Evolutionary conservation across 2,329 filamentous ascomycete species (phyloP), one percentile per base, ranked within the genome.

Genomic region (Talaromyces rugulosus): DNA sequence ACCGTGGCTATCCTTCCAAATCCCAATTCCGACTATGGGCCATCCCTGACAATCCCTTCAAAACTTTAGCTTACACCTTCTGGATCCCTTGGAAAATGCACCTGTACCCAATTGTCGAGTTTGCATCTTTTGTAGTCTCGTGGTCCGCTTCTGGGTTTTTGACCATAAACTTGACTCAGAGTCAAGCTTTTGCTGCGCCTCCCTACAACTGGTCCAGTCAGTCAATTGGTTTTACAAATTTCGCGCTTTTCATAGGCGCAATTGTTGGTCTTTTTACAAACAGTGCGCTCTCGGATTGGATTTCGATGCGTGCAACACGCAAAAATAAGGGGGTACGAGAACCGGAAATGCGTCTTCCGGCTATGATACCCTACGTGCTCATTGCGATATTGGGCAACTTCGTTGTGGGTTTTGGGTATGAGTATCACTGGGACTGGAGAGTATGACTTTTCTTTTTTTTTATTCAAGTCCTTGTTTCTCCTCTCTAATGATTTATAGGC

Each of bases 41-140:
- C 63, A 69, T 77, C 0, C 82, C 79, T 65, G 73, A 79, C 1
- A 75, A 83, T 52, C 74, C 69, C 27, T 51, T 74, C 50, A 73
- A 74, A 66, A 40, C 57, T 8, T 59, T 36, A 50, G 83, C 1
- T 71, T 80, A 40, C 33, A 84, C 86, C 66, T 76, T 89, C 27
- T 86, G 81, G 80, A 79, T 85, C 7, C 87, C 86, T 0, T 87
- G 83, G 81, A 86, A 87, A 66, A 76, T 89, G 0, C 83, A 87
- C 68, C 66, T 78, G 0, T 89, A 85, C 71, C 86, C 87, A 0
- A 88, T 89, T 62, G 82, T 88, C 50, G 81, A 87, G 64, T 85
- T 86, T 62, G 79, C 86, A 0, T 80, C 83, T 16, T 88, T 89
- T 66, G 81, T 86, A 30, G 84, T 87, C 6, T 84, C 82, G 28